A percentile compares a stretch with the other conserved stretches of the same genome.
Conservation (phyloP, 129 eudicot genomes). For the Arctium lappa region DNA sequence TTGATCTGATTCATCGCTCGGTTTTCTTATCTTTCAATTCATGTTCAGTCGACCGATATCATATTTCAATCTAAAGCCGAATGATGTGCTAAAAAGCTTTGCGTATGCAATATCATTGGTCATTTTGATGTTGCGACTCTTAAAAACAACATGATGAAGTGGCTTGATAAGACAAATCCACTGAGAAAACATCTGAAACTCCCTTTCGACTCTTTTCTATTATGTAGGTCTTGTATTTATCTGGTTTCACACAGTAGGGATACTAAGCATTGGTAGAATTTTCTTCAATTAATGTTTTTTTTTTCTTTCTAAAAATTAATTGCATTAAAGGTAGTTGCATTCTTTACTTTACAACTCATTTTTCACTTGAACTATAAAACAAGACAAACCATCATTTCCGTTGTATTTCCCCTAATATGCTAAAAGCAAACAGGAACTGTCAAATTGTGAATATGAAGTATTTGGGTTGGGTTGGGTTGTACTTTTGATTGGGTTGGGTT, state of each 20-base stretch:
- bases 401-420: background rate
- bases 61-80: constrained; percentile 6
- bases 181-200: background rate
- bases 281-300: background rate
- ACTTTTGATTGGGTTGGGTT: no score
- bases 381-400: background rate
- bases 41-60: background rate
- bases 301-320: background rate
- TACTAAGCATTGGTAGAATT: background rate
- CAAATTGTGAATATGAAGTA: background rate
- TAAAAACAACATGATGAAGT: background rate
- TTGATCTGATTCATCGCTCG: background rate
- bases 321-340: background rate
- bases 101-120: background rate
- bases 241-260: background rate
- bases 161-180: background rate
- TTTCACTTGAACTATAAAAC: background rate
- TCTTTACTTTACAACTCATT: background rate
- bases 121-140: background rate
- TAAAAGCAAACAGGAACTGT: background rate
- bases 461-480: no score
- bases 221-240: background rate
- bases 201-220: background rate
- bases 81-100: background rate
- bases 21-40: constrained; percentile 11